Base-by-base conservation (phyloP, 2,329 filamentous ascomycete genomes). In the Penicillium sp. region DNA sequence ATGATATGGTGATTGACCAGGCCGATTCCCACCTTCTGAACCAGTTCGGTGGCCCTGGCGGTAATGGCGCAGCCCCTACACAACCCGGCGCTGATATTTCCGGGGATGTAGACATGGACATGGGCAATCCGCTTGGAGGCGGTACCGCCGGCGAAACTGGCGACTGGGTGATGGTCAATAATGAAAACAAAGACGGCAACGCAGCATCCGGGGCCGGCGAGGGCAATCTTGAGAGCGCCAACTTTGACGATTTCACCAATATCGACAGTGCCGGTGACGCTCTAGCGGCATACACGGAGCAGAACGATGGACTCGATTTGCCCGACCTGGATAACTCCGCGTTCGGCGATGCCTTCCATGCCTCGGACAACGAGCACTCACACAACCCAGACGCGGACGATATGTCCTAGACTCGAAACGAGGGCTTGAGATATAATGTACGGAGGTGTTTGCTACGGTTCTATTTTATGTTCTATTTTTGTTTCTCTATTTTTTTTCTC, bases 311-410 rank as follows among this genome's bases (percentile, higher is more conserved):
- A 3, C 75, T 83, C 4, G 83, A 83, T 66, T 74, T 84, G 45
- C 86, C 84, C 9, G 89, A 89, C 65, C 85, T 92, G 81, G 90
- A 92, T 51, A 90, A 93, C 71, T 92, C 89, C 38, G 91, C 91
- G 1, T 95, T 95, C 79, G 91, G 91, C 2, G 91, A 95, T 69
- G 91, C 91, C 0, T 92, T 94, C 77, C 90, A 93, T 65, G 82
- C 81, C 17, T 82, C 83, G 51, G 82, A 84, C 64, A 78, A 79
- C 61, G 77, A 81, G 59, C 72, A 76, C 63, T 75, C 69, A n/a
- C 74, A 79, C 62, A 72, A 78, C 60, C 76, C 73, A 44, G 77
- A 80, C 50, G 72, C 73, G 4, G 78, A 79, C 53, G 78, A 80
- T 22, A 79, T 80, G 68, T 72, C 77, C 33, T 79, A 66, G 64